A percentile compares a stretch with the other conserved stretches of the same genome.
Evolutionary conservation across 2,329 filamentous ascomycete species (phyloP).

Genomic region (Ceratocystis ficicola): DNA sequence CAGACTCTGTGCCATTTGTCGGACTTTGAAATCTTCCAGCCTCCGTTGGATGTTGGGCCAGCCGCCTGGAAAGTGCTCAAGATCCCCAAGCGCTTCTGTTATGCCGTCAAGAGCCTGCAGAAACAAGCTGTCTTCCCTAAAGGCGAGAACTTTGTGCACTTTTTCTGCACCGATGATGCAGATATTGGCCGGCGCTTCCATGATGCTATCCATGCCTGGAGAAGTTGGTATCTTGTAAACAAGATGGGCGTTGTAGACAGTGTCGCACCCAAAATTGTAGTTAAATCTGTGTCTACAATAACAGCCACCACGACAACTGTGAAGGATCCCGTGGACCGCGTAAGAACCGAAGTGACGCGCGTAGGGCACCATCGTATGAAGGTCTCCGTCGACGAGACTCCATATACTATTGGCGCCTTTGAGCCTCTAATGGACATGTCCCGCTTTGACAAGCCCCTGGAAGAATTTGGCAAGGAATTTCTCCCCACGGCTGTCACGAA

Average conservation of each 20-base stretch:
- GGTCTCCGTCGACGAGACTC: constrained; percentile 38
- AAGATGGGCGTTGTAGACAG: constrained; percentile 40
- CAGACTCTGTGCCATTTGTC: constrained; percentile 69
- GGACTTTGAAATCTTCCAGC: constrained; percentile 83
- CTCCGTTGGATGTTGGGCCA: constrained; percentile 36
- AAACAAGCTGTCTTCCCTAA: constrained; percentile 73
- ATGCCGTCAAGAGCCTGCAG: constrained; percentile 83
- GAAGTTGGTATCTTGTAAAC: constrained; percentile 82
- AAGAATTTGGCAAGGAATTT: constrained; percentile 39
- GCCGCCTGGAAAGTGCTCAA: constrained; percentile 51
- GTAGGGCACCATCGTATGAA: constrained; percentile 30
- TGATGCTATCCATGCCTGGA: constrained; percentile 62
- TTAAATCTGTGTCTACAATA: neutral
- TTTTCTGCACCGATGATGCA: constrained; percentile 71
- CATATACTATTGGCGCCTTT: constrained; percentile 55
- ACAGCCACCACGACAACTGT: neutral
- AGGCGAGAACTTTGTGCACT: constrained; percentile 80
- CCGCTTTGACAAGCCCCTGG: constrained; percentile 43
- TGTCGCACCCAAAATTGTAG: constrained; percentile 20
- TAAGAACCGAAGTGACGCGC: constrained; percentile 12
- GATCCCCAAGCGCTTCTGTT: constrained; percentile 74
- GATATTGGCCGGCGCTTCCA: constrained; percentile 57
- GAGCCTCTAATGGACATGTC: constrained; percentile 54
- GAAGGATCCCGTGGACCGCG: neutral
- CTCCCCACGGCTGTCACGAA: constrained; percentile 23